A percentile compares a stretch with the other conserved stretches of the same genome.
phyloP scores from a whole-genome alignment of 192 early-diverging fungal species.

The Paraglomus brasilianum region DNA sequence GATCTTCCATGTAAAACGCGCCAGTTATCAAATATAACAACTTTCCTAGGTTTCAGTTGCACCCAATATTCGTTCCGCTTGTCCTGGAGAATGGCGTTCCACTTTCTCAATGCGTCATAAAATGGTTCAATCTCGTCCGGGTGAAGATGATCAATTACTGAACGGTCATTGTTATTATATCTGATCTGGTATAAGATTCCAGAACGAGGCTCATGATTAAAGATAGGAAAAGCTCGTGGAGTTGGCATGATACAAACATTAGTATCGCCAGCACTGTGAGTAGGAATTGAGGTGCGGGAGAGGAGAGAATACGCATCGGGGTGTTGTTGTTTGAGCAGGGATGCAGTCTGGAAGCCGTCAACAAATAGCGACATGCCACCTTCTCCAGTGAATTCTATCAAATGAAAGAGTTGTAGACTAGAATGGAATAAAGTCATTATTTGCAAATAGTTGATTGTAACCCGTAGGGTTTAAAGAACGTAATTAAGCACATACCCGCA shows the following conservation, averaged over 20 bases:
- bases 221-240: slow-evolving; percentile 57
- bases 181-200: slow-evolving; percentile 63
- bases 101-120: slow-evolving; percentile 69
- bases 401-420: slow-evolving; percentile 79
- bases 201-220: slow-evolving; percentile 61
- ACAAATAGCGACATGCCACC: slow-evolving; percentile 79
- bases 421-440: neutral
- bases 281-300: slow-evolving; percentile 56
- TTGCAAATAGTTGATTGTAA: neutral
- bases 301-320: slow-evolving; percentile 63
- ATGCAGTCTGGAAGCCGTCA: slow-evolving; percentile 75
- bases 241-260: slow-evolving; percentile 61
- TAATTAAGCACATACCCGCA: slow-evolving; percentile 50
- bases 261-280: slow-evolving; percentile 76
- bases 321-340: slow-evolving; percentile 52
- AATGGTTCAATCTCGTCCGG: slow-evolving; percentile 54
- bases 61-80: slow-evolving; percentile 65
- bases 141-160: slow-evolving; percentile 51
- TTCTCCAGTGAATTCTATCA: slow-evolving; percentile 62
- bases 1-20: slow-evolving; percentile 75
- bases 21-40: slow-evolving; percentile 83
- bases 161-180: slow-evolving; percentile 85
- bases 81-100: slow-evolving; percentile 58
- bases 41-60: slow-evolving; percentile 64
- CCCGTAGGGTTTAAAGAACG: neutral